phyloP scores from a whole-genome alignment of 2,329 filamentous ascomycete genomes.

The Fusarium pseudograminearum region DNA sequence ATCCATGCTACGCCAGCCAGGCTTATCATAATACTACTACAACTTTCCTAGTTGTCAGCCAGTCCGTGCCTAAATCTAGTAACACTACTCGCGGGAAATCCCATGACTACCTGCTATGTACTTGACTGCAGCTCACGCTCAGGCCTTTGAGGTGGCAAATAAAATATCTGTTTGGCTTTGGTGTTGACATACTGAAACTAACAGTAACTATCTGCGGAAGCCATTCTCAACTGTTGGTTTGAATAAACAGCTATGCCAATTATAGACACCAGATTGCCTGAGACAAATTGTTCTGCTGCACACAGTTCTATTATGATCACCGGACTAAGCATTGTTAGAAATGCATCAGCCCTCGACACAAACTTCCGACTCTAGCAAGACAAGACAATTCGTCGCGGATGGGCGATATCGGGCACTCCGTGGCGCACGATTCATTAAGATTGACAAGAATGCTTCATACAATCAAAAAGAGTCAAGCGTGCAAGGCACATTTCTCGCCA shows the following conservation, averaged over 20 bases:
- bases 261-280: background rate
- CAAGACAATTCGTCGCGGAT: background rate
- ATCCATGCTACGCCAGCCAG: conserved; percentile 11
- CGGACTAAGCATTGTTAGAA: background rate
- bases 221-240: background rate
- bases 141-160: conserved; percentile 26
- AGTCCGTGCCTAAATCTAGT: background rate
- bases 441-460: background rate
- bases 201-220: background rate
- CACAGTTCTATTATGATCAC: background rate
- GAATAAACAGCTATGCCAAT: background rate
- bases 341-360: too few relatives aligned
- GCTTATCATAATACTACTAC: background rate
- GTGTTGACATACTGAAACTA: background rate
- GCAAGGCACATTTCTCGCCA: conserved; percentile 8
- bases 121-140: background rate
- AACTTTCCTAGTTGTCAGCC: background rate
- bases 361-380: background rate
- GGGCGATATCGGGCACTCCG: background rate
- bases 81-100: conserved; percentile 1
- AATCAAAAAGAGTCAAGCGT: background rate
- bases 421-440: background rate
- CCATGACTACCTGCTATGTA: background rate
- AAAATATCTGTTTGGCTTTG: background rate
- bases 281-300: background rate